Base-by-base conservation (phyloP, 768 basidiomycete genomes). In the Nidularia sp. region DNA sequence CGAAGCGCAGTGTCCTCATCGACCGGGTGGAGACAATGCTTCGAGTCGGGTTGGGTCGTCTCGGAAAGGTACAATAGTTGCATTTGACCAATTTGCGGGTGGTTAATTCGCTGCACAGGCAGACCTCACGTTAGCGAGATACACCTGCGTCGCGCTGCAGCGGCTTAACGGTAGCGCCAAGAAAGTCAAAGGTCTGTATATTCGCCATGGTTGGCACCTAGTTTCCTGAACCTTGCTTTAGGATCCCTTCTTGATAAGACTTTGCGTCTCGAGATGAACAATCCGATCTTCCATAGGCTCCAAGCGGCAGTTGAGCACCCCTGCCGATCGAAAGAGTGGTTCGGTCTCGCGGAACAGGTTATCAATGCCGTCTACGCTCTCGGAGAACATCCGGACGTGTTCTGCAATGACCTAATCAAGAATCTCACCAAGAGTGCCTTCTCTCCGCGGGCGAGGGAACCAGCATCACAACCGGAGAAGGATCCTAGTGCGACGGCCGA, bases 311-410 rank as follows among this genome's bases (percentile, higher is more conserved):
- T 98, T 34, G 84, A 93, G 58, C 76, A 83, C 49, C 88, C 92
- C 0, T 90, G 85, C 52, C 79, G 85, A 44, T 87, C 88, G 15
- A 90, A 86, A 58, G 94, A 98, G 53, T 99, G 96, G 96, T 98
- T 99, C 59, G 88, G 88, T 7, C 83, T 98, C 70, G 92, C 96
- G 0, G 97, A 99, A 66, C 96, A 99, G 66, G 91, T 86, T 6
- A 86, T 99, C 69, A 98, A 99, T 65, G 93, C 96, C 1, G 87
- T 97, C 48, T 99, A 98, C 60, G 85, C 89, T 0, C 81, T 99
- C 2, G 95, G 91, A 15, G 93, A 98, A 60, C 93, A 93, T 55
- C 97, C 96, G 0, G 96, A 97, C 63, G 65, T 78, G 1, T 73
- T 98, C 34, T 95, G 93, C 66, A 79, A 85, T 51, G 77, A 77